These are phyloP conservation scores for Leccinum fibrillosum DNA, from an alignment of 768 basidiomycete species.

Conservation along the genomic window DNA sequence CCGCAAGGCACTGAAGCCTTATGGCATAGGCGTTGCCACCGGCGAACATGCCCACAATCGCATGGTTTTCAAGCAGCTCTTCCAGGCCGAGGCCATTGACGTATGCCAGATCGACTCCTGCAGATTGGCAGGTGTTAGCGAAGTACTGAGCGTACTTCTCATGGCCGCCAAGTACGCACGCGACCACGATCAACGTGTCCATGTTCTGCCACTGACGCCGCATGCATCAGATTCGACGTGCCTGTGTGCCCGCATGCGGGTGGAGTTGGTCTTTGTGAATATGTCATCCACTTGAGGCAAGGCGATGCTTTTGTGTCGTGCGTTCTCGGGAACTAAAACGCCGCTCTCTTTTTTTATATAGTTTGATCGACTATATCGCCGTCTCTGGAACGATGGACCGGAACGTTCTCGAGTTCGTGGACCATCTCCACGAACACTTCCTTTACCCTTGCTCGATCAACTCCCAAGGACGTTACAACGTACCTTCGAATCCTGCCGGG, in stretches of 20 bases:
- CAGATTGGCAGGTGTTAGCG: slow-evolving; percentile 89
- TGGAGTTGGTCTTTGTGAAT: slow-evolving; percentile 93
- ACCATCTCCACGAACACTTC: slow-evolving; percentile 95
- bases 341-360: slow-evolving; percentile 26
- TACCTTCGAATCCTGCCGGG: slow-evolving; percentile 69
- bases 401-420: slow-evolving; percentile 88
- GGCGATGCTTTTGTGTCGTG: background rate
- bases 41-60: slow-evolving; percentile 97
- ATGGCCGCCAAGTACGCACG: slow-evolving; percentile 82
- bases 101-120: slow-evolving; percentile 96
- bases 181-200: background rate
- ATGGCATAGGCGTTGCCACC: slow-evolving; percentile 91
- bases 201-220: background rate
- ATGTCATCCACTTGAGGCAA: slow-evolving; percentile 82
- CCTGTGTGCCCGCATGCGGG: slow-evolving; percentile 95
- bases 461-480: slow-evolving; percentile 79
- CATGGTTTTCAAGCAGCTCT: slow-evolving; percentile 94
- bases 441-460: slow-evolving; percentile 87
- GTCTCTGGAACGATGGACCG: slow-evolving; percentile 91
- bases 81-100: slow-evolving; percentile 91
- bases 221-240: slow-evolving; percentile 67
- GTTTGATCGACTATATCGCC: slow-evolving; percentile 90
- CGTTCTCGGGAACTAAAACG: background rate
- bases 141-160: slow-evolving; percentile 87
- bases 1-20: slow-evolving; percentile 74